Evolutionary conservation across 495 filamentous ascomycete genomes (phyloP).

Genomic region (Neurospora cerealis): DNA sequence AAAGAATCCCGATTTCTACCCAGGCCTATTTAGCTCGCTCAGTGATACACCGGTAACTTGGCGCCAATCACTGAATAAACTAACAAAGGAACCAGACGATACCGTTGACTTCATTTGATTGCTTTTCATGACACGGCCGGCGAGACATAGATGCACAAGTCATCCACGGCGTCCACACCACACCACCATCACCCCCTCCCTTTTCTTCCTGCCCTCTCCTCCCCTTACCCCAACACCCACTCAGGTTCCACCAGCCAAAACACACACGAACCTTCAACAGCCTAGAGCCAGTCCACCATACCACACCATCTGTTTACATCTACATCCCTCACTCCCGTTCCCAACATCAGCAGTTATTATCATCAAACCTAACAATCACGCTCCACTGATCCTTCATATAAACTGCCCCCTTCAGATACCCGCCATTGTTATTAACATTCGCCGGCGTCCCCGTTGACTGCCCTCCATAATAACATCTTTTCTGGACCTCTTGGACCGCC

Average conservation of each 20-base stretch:
- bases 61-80: too few species aligned
- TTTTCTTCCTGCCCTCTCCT: background rate
- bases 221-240: background rate
- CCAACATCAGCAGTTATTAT: background rate
- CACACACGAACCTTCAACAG: background rate
- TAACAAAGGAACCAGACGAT: too few species aligned
- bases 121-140: too few species aligned
- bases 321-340: background rate
- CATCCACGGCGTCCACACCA: background rate
- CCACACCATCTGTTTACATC: background rate
- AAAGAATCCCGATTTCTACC: background rate
- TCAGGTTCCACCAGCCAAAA: background rate
- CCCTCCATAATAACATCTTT: background rate
- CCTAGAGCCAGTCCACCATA: background rate
- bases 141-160: too few species aligned
- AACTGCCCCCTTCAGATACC: background rate
- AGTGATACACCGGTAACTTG: too few species aligned
- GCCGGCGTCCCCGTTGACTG: background rate
- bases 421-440: background rate
- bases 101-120: too few species aligned
- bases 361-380: background rate
- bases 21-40: too few species aligned
- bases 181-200: background rate
- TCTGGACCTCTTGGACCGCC: background rate
- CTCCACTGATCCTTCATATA: background rate